These are phyloP conservation scores for Fusarium anthophilum DNA, from an alignment of 2,329 filamentous ascomycete genomes.

Conservation along the genomic window DNA sequence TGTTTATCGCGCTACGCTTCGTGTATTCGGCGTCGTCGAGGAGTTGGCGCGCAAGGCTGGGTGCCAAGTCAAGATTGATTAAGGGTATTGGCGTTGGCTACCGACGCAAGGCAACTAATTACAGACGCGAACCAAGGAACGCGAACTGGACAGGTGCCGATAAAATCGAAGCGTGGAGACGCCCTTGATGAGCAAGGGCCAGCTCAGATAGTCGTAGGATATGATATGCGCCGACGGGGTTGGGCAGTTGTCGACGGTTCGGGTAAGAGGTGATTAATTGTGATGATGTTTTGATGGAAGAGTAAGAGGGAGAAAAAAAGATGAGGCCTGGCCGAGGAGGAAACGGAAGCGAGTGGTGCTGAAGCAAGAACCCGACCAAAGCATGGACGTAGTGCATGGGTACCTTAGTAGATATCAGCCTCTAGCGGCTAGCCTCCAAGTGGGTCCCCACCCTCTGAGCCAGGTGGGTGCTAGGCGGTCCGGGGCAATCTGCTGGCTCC, in stretches of 20 bases:
- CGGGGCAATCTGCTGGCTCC: constrained; percentile 1
- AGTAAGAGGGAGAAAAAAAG: constrained; percentile 43
- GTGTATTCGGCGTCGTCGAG: constrained; percentile 17
- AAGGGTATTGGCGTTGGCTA: constrained; percentile 20
- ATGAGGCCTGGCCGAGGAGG: constrained; percentile 40
- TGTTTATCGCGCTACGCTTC: constrained; percentile 11
- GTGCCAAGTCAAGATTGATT: constrained; percentile 18
- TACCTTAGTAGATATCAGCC: constrained; percentile 9
- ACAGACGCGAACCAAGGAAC: constrained; percentile 31
- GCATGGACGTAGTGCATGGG: constrained; percentile 17
- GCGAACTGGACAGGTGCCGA: constrained; percentile 4
- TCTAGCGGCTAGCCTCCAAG: neutral
- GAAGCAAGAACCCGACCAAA: constrained; percentile 19
- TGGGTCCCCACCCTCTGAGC: neutral
- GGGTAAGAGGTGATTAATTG: constrained; percentile 27
- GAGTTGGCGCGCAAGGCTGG: constrained; percentile 35
- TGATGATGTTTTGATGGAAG: constrained; percentile 43
- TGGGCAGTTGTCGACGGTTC: constrained; percentile 28
- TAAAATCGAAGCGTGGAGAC: neutral
- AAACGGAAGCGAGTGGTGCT: constrained; percentile 31
- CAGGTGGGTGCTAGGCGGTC: neutral
- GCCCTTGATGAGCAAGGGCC: constrained; percentile 13
- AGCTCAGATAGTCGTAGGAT: constrained; percentile 1
- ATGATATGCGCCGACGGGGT: neutral
- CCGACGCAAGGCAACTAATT: constrained; percentile 19